These are phyloP conservation scores for Neurospora cerealis DNA, from an alignment of 495 filamentous ascomycete species.

Conservation along the genomic window DNA sequence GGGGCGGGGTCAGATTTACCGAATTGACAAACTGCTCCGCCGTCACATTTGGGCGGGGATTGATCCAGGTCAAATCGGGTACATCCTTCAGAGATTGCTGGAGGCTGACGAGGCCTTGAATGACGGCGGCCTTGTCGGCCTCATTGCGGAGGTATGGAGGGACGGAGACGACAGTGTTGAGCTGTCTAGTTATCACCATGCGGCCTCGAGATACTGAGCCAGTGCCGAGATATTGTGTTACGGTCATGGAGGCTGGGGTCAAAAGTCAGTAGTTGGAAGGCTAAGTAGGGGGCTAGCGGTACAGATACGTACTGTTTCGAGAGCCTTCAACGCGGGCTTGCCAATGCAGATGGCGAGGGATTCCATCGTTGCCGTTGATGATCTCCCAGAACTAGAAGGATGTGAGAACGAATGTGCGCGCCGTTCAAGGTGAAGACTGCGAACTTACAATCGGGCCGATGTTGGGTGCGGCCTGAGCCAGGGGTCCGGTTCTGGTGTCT, in stretches of 20 bases:
- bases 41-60: constrained; percentile 40
- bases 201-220: constrained; percentile 48
- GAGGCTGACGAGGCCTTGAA: constrained; percentile 48
- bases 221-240: constrained; percentile 55
- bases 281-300: neutral
- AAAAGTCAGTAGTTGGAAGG: neutral
- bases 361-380: constrained; percentile 46
- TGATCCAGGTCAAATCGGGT: constrained; percentile 40
- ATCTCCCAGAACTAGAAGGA: constrained; percentile 36
- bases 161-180: constrained; percentile 43
- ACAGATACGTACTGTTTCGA: constrained; percentile 15
- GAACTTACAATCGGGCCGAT: constrained; percentile 41
- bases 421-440: neutral
- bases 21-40: constrained; percentile 44
- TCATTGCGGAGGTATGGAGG: constrained; percentile 40
- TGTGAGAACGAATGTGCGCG: neutral
- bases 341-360: constrained; percentile 52
- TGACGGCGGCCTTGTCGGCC: constrained; percentile 37
- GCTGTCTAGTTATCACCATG: constrained; percentile 44
- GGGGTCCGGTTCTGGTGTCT: constrained; percentile 45
- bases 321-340: constrained; percentile 49
- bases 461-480: constrained; percentile 58
- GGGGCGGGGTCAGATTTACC: constrained; percentile 1
- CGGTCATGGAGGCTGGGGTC: constrained; percentile 39
- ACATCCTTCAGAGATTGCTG: constrained; percentile 42